Evolutionary conservation across 257 asterid species (phyloP).

Genomic region (Plantago elongata): DNA sequence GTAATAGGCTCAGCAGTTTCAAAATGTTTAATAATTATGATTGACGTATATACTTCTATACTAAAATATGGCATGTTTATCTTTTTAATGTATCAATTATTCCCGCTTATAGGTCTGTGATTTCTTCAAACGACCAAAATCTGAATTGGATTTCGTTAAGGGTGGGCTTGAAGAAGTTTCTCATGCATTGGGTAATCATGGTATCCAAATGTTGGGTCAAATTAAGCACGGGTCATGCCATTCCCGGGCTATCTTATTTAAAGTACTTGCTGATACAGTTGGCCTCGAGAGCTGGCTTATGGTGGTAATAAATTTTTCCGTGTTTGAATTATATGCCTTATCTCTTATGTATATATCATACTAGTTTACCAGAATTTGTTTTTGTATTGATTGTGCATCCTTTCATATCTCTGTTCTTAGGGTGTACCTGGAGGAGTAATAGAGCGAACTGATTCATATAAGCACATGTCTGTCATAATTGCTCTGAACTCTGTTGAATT

Average conservation of each 20-base stretch:
- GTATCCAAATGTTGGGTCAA: constrained; percentile 79
- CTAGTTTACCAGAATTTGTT: background rate
- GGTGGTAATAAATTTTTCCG: constrained; percentile 53
- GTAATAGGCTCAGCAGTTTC: constrained; percentile 11
- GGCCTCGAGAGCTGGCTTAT: constrained; percentile 75
- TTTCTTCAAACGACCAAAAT: constrained; percentile 60
- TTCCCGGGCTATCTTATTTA: constrained; percentile 83
- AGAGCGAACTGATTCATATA: constrained; percentile 58
- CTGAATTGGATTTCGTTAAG: constrained; percentile 48
- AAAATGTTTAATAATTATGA: constrained; percentile 1
- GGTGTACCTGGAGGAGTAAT: constrained; percentile 67
- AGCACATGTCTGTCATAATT: constrained; percentile 65
- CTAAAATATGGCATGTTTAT: constrained; percentile 4
- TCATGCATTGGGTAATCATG: constrained; percentile 66
- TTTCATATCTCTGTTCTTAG: constrained; percentile 28
- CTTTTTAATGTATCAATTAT: background rate
- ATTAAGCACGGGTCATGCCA: constrained; percentile 76
- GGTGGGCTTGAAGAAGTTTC: constrained; percentile 82
- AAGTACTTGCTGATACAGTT: constrained; percentile 78
- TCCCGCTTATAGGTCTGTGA: constrained; percentile 54
- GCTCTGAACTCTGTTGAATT: constrained; percentile 62
- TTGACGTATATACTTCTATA: background rate
- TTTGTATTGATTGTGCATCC: background rate
- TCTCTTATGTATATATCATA: background rate
- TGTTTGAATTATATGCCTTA: background rate